These are phyloP conservation scores for Colletotrichum acutatum DNA, from an alignment of 2,329 filamentous ascomycete genomes.

Conservation along the genomic window DNA sequence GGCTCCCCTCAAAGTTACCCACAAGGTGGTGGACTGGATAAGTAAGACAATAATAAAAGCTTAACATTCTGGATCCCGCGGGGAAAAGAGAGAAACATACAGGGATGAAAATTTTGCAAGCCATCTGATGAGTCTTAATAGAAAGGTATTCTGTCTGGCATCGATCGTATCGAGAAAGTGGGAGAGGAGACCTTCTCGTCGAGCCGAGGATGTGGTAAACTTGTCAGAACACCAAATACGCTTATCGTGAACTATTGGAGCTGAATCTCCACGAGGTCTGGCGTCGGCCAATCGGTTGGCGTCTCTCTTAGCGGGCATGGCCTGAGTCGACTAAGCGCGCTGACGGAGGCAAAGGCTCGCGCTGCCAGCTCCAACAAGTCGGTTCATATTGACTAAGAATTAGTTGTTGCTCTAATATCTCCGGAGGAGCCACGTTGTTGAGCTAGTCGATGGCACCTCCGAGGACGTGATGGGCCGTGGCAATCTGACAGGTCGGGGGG, in stretches of 20 bases:
- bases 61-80: background rate
- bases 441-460: background rate
- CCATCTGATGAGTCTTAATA: background rate
- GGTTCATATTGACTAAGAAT: background rate
- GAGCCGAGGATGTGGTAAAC: background rate
- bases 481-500: too few species aligned
- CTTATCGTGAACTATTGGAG: background rate
- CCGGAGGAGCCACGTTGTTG: background rate
- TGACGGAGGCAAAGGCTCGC: background rate
- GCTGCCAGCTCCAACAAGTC: background rate
- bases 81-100: background rate
- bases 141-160: too few species aligned
- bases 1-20: background rate
- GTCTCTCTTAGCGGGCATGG: background rate
- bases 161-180: too few species aligned
- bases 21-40: background rate
- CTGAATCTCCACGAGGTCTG: background rate
- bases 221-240: background rate
- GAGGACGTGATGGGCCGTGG: background rate
- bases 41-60: slow-evolving; percentile 1
- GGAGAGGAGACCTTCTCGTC: background rate
- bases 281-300: background rate
- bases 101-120: background rate
- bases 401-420: background rate
- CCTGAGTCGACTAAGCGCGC: background rate